Evolutionary conservation across 495 filamentous ascomycete genomes (phyloP), one percentile per base, ranked within the genome.

Genomic region (Symbiotaphrina buchneri): DNA sequence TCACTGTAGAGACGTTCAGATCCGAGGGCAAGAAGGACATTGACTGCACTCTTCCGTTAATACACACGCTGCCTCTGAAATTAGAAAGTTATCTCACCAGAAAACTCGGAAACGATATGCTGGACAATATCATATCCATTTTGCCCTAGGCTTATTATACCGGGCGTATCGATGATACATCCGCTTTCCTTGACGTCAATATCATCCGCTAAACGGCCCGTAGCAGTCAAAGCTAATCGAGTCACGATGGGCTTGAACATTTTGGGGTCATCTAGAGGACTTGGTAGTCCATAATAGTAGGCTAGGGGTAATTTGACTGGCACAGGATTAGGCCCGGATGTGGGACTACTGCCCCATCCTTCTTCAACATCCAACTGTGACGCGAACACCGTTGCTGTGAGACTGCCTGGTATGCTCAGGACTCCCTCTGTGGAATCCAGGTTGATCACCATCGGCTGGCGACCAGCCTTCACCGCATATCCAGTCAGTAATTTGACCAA

Each of bases 281-380:
- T 73, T 24, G 67, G 58, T 32, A 78, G 56, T 6, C 83, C 83
- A 50, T 81, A 83, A 41, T 78, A 78, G 42, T 93, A 94, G n/a
- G 83, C 79, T 33, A 95, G 51, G 13, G 90, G 90, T 40, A 87
- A 53, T 54, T 93, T 95, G 16, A 92, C 78, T 1, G 87, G 82
- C 10, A 87, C 65, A 8, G 69, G 63, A 37, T 73, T 87, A 5
- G 90, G 83, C 2, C 84, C 85, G 35, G 72, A 85, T 40, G 81
- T 91, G 1, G 87, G 84, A 44, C 76, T 83, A 44, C 61, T 80
- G 22, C 90, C 90, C 65, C 81, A 93, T 3, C 84, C 83, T 31
- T 87, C 76, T 42, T 81, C 79, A 1, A 92, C 65, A 46, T 94
- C 84, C 44, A 99, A 65, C 45, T 92, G 69, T 0, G 73, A 74